Conservation (phyloP, 805 yeast genomes). For the Komagataella ulmi region DNA sequence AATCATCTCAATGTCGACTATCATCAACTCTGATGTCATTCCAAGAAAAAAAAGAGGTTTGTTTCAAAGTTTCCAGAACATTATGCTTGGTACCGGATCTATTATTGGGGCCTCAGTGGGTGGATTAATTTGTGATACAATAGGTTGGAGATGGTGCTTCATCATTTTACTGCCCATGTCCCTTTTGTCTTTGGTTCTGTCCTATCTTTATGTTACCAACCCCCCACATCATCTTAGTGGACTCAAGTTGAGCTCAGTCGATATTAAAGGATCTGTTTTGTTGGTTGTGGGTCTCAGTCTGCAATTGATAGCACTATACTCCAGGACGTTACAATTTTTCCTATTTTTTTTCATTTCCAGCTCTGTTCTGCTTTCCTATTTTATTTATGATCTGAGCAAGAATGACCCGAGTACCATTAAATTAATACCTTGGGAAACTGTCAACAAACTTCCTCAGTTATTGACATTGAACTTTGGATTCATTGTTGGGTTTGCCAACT, state of each 20-base stretch:
- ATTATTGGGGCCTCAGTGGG: conserved; percentile 57
- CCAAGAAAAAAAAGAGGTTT: conserved; percentile 67
- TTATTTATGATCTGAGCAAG: conserved; percentile 9
- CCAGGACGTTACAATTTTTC: conserved; percentile 8
- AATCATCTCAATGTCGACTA: conserved; percentile 58
- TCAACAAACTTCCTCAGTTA: conserved; percentile 12
- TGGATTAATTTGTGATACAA: conserved; percentile 34
- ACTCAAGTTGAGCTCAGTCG: conserved; percentile 13
- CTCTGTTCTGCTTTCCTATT: conserved; percentile 2
- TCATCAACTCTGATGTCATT: conserved; percentile 64
- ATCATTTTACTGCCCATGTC: conserved; percentile 35
- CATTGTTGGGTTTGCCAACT: conserved; percentile 23
- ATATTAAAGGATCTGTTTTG: conserved; percentile 19
- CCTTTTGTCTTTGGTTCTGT: conserved; percentile 14
- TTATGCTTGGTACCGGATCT: conserved; percentile 66
- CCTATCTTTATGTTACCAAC: conserved; percentile 12
- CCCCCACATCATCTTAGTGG: conserved; percentile 11
- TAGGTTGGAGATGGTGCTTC: conserved; percentile 64
- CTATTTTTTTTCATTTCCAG: conserved; percentile 7
- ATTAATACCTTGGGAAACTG: conserved; percentile 18
- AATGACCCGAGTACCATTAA: conserved; percentile 8
- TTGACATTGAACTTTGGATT: conserved; percentile 17
- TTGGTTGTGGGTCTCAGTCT: conserved; percentile 19
- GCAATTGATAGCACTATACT: conserved; percentile 16
- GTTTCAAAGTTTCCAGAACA: conserved; percentile 72